Conservation (phyloP, 805 yeast genomes). For the Candida xiaguanensis region DNA sequence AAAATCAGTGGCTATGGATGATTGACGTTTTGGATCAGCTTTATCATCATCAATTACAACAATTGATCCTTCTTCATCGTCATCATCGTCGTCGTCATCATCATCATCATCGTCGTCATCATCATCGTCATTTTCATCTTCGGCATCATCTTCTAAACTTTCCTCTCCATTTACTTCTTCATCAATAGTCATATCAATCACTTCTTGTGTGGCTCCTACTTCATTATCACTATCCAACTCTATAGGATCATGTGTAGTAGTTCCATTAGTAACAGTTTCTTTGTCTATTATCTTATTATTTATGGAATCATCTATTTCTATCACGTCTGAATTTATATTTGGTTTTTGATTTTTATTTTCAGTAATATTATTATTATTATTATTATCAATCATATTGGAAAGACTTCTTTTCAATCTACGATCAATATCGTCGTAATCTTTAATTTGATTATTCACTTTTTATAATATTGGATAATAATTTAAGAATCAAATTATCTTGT, state of each 20-base stretch:
- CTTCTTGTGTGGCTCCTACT: slow-evolving; percentile 1
- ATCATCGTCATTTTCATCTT: slow-evolving; percentile 14
- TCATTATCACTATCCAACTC: slow-evolving; percentile 5
- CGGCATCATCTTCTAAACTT: slow-evolving; percentile 10
- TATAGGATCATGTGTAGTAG: slow-evolving; percentile 4
- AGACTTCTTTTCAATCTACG: slow-evolving; percentile 5
- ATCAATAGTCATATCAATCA: slow-evolving; percentile 12
- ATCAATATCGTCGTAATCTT: background rate
- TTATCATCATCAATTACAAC: slow-evolving; percentile 6
- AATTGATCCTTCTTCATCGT: slow-evolving; percentile 1
- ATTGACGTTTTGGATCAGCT: slow-evolving; percentile 2
- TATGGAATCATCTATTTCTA: background rate
- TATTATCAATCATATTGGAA: slow-evolving; percentile 5
- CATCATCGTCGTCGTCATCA: slow-evolving; percentile 13
- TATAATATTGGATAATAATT: background rate
- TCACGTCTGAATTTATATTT: background rate
- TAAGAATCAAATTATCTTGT: too few species aligned
- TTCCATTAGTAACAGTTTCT: slow-evolving; percentile 1
- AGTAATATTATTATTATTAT: slow-evolving; percentile 1
- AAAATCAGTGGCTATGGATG: slow-evolving; percentile 27
- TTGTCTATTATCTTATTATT: background rate
- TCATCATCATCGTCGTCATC: slow-evolving; percentile 18
- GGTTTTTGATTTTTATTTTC: slow-evolving; percentile 2
- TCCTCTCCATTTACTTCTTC: slow-evolving; percentile 16
- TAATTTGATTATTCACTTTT: slow-evolving; percentile 1